Evolutionary conservation across 139 green algal genomes (phyloP).

Genomic region (Auxenochlorella protothecoides): DNA sequence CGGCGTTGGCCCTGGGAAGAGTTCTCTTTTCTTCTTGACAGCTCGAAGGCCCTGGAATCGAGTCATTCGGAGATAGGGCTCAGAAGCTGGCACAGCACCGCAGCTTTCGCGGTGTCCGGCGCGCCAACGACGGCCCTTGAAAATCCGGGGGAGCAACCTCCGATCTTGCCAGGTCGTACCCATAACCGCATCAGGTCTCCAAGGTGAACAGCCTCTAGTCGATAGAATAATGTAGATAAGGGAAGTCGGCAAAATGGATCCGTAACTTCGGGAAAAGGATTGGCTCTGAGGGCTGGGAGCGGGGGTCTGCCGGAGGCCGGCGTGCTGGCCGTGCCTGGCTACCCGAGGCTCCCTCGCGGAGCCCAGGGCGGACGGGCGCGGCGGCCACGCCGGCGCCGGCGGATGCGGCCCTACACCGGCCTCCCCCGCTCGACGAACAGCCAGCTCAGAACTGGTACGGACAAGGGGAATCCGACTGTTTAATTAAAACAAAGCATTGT

Average conservation of each 20-base stretch:
- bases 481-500: constrained; percentile 97
- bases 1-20: constrained; percentile 75
- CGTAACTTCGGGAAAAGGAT: constrained; percentile 94
- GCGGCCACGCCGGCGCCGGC: no score
- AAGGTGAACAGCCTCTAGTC: constrained; percentile 93
- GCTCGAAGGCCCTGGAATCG: constrained; percentile 75
- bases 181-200: constrained; percentile 95
- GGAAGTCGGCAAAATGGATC: constrained; percentile 94
- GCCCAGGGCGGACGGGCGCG: constrained; percentile 46
- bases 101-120: constrained; percentile 75
- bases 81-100: constrained; percentile 74
- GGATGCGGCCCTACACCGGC: no score
- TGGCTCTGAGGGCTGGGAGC: constrained; percentile 85
- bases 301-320: constrained; percentile 65
- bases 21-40: constrained; percentile 96
- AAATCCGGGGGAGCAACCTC: constrained; percentile 71
- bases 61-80: constrained; percentile 80
- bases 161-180: constrained; percentile 75
- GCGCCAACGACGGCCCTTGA: constrained; percentile 79
- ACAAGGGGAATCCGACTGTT: constrained; percentile 95
- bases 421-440: constrained; percentile 70
- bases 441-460: constrained; percentile 89
- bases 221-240: constrained; percentile 94
- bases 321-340: no score
- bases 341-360: no score